phyloP scores from a whole-genome alignment of 305 asterid species.

The Solanum hybrid region DNA sequence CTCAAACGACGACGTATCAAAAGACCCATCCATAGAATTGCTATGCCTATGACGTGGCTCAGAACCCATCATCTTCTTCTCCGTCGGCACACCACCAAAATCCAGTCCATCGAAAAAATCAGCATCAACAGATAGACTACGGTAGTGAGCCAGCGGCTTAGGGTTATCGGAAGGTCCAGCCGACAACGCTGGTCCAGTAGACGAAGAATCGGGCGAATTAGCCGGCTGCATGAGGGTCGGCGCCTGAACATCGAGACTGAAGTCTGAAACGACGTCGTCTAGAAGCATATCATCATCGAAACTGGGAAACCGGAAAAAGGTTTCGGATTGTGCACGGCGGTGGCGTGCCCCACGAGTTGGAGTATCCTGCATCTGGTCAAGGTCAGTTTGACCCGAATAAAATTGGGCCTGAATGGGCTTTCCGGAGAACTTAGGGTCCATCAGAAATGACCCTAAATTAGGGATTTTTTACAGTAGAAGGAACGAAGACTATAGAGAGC shows the following conservation, averaged over 20 bases:
- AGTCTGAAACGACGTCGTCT: slow-evolving; percentile 46
- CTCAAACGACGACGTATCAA: slow-evolving; percentile 61
- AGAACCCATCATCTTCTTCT: slow-evolving; percentile 7
- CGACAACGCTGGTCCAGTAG: slow-evolving; percentile 14
- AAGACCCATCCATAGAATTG: slow-evolving; percentile 73
- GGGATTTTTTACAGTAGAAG: not conserved
- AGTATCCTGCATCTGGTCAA: slow-evolving; percentile 70
- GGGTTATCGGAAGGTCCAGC: slow-evolving; percentile 13
- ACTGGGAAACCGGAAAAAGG: slow-evolving; percentile 75
- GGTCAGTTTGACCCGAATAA: slow-evolving; percentile 28
- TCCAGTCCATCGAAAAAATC: slow-evolving; percentile 72
- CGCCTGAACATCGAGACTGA: slow-evolving; percentile 34
- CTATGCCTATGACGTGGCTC: slow-evolving; percentile 60
- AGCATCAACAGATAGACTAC: slow-evolving; percentile 84
- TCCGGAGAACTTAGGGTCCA: slow-evolving; percentile 55
- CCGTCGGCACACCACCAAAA: slow-evolving; percentile 33
- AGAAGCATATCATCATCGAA: slow-evolving; percentile 59
- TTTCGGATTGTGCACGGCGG: slow-evolving; percentile 89
- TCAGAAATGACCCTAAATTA: not conserved
- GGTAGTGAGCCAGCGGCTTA: slow-evolving; percentile 24
- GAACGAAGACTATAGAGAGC: not conserved
- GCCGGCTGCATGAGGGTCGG: not conserved
- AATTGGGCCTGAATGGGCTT: slow-evolving; percentile 32
- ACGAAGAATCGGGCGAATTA: not conserved
- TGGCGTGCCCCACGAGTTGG: slow-evolving; percentile 59